These are phyloP conservation scores for Phytophthora macrochlamydospora DNA, from an alignment of 352 stramenopile genomes.

Conservation along the genomic window DNA sequence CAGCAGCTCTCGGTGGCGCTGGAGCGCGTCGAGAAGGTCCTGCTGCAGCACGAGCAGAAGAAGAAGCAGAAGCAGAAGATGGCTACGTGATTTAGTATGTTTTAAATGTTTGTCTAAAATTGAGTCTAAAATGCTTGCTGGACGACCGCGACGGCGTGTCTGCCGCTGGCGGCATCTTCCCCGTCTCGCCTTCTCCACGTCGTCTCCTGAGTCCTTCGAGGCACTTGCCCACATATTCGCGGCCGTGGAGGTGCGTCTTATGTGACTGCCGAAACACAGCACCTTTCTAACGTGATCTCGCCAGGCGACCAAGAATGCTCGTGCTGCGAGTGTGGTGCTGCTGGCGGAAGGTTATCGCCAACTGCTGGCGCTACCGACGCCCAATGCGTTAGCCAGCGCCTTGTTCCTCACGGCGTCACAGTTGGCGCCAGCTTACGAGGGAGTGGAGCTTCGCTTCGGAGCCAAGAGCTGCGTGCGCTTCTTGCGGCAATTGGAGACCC, in stretches of 20 bases:
- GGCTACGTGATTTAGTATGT: too few species aligned
- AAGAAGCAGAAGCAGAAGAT: not conserved
- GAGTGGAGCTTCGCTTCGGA: slow-evolving; percentile 77
- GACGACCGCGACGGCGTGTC: too few species aligned
- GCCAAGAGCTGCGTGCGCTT: slow-evolving; percentile 67
- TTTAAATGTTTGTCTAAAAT: too few species aligned
- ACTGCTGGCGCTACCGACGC: slow-evolving; percentile 39
- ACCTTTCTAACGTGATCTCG: not conserved
- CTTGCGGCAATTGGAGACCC: slow-evolving; percentile 43
- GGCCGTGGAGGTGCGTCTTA: slow-evolving; percentile 50
- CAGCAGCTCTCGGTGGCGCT: slow-evolving; percentile 72
- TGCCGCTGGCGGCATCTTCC: too few species aligned
- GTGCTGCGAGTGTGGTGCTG: slow-evolving; percentile 51
- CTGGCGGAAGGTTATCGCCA: slow-evolving; percentile 50
- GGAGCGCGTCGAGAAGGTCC: slow-evolving; percentile 68
- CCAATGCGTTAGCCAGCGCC: slow-evolving; percentile 47
- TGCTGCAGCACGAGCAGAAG: slow-evolving; percentile 39
- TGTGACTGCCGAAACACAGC: not conserved
- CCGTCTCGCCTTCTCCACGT: not conserved
- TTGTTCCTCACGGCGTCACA: slow-evolving; percentile 77
- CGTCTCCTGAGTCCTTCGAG: slow-evolving; percentile 38
- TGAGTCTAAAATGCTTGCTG: too few species aligned
- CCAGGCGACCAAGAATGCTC: slow-evolving; percentile 60
- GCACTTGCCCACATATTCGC: slow-evolving; percentile 54
- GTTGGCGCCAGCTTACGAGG: slow-evolving; percentile 70